phyloP scores from a whole-genome alignment of 257 asterid genomes.

The Cordia subcordata region DNA sequence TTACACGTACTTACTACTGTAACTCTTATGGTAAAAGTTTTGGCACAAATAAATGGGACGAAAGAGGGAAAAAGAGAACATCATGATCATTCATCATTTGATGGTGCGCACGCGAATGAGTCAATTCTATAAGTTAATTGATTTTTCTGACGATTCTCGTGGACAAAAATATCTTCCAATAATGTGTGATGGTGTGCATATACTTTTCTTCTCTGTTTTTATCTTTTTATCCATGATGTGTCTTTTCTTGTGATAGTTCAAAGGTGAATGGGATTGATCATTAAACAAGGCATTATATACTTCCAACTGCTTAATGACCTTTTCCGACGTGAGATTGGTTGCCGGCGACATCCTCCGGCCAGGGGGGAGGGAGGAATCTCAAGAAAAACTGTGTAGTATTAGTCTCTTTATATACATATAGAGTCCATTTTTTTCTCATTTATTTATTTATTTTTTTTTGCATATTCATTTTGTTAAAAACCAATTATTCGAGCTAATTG shows the following conservation, averaged over 20 bases:
- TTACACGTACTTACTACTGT: constrained; percentile 24
- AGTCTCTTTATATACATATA: too few relatives aligned
- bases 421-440: too few relatives aligned
- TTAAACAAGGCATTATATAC: not conserved
- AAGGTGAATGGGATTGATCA: not conserved
- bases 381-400: too few relatives aligned
- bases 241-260: not conserved
- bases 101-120: constrained; percentile 3
- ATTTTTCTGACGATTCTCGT: not conserved
- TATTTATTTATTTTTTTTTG: too few relatives aligned
- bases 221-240: not conserved
- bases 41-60: not conserved
- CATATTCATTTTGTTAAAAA: too few relatives aligned
- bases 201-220: not conserved
- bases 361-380: too few relatives aligned
- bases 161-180: constrained; percentile 1
- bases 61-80: too few relatives aligned
- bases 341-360: too few relatives aligned
- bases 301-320: not conserved
- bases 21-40: too few relatives aligned
- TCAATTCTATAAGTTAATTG: not conserved
- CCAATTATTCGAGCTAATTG: too few relatives aligned
- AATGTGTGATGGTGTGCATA: not conserved
- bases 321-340: not conserved
- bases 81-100: too few relatives aligned